These are phyloP conservation scores for Cichorium intybus DNA, from an alignment of 140 eudicot species.

Conservation along the genomic window DNA sequence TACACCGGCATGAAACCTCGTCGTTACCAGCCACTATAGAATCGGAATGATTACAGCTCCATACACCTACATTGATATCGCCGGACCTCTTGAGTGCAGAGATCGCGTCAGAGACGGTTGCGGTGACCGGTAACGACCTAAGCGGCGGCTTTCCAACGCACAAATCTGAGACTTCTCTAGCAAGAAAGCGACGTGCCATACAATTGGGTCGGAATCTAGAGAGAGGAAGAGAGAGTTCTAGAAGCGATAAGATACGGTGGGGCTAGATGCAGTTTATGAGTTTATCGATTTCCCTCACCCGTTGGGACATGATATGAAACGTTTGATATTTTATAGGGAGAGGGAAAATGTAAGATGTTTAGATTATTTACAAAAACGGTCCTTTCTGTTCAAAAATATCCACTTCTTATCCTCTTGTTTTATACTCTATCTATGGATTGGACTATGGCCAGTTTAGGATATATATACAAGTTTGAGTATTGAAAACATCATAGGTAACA, in stretches of 20 bases:
- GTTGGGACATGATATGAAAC: background rate
- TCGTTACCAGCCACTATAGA: background rate
- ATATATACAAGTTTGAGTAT: background rate
- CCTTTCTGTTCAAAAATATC: background rate
- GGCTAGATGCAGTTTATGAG: background rate
- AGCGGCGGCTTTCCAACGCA: constrained; percentile 71
- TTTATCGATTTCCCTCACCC: background rate
- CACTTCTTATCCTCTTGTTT: background rate
- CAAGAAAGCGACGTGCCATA: constrained; percentile 58
- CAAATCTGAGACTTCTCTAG: constrained; percentile 49
- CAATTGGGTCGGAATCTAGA: constrained; percentile 22
- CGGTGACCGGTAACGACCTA: constrained; percentile 32
- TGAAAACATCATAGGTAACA: background rate
- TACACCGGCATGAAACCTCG: constrained; percentile 31
- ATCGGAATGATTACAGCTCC: constrained; percentile 43
- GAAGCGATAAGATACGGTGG: constrained; percentile 18
- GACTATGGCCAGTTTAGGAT: too few species aligned
- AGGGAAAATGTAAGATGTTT: background rate
- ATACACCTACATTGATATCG: constrained; percentile 43
- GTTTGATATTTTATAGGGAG: constrained; percentile 20
- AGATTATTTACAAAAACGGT: background rate
- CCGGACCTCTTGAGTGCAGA: constrained; percentile 46
- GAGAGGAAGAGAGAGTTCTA: background rate
- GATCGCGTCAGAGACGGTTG: constrained; percentile 52
- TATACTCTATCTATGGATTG: background rate